Evolutionary conservation across 192 early-diverging fungal species (phyloP).

Genomic region (Coemansia reversa): DNA sequence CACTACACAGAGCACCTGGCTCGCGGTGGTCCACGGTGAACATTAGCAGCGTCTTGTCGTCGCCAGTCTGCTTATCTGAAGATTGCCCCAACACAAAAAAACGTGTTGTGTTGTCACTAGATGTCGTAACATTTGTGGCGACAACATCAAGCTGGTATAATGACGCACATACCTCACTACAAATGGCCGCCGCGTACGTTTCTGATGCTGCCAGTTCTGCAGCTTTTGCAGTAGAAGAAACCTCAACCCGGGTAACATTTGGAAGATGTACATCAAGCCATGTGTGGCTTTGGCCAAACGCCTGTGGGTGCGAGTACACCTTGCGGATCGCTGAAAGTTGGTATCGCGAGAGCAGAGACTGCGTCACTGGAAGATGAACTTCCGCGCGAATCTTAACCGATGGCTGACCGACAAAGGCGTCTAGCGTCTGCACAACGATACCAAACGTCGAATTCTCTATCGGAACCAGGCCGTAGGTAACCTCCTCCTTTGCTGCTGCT

Average conservation of each 20-base stretch:
- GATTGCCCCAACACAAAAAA: conserved; percentile 85
- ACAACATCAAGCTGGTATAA: conserved; percentile 79
- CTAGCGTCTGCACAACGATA: conserved; percentile 80
- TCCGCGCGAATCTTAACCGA: conserved; percentile 72
- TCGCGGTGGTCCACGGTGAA: conserved; percentile 91
- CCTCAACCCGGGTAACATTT: conserved; percentile 67
- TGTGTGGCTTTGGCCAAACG: conserved; percentile 75
- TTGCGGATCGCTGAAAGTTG: conserved; percentile 64
- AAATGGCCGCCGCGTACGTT: conserved; percentile 76
- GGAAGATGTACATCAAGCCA: conserved; percentile 76
- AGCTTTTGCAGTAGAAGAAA: conserved; percentile 81
- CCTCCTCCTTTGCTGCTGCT: conserved; percentile 68
- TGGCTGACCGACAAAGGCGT: conserved; percentile 65
- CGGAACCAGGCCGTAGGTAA: conserved; percentile 89
- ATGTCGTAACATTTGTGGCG: conserved; percentile 75
- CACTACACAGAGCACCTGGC: conserved; percentile 84
- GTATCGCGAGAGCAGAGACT: conserved; percentile 74
- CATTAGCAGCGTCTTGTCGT: conserved; percentile 77
- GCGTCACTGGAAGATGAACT: conserved; percentile 78
- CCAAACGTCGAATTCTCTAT: conserved; percentile 95
- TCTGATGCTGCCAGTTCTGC: conserved; percentile 84
- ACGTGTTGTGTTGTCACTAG: conserved; percentile 83
- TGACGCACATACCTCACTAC: conserved; percentile 72
- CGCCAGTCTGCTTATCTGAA: conserved; percentile 62
- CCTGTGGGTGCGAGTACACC: conserved; percentile 78